These are phyloP conservation scores for Arachis monticola DNA, from an alignment of 331 rosid genomes.

Conservation along the genomic window DNA sequence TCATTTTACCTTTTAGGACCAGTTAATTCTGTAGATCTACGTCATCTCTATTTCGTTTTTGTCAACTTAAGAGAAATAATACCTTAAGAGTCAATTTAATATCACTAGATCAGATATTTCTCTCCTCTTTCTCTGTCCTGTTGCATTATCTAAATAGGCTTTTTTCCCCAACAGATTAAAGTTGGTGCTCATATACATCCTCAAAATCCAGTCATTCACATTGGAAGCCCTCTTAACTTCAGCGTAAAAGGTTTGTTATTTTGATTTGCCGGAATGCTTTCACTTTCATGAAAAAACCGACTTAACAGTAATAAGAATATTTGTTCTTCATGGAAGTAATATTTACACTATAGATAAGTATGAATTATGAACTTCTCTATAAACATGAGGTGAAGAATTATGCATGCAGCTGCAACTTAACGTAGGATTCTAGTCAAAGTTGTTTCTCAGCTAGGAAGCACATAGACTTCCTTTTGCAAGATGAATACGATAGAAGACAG, in stretches of 20 bases:
- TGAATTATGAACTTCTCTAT: slow-evolving; percentile 1
- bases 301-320: background rate
- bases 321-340: background rate
- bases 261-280: slow-evolving; percentile 22
- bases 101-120: background rate
- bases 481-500: background rate
- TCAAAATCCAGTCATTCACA: slow-evolving; percentile 75
- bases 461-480: background rate
- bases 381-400: background rate
- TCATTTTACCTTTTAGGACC: slow-evolving; percentile 14
- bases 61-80: background rate
- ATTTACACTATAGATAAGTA: background rate
- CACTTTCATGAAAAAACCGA: background rate
- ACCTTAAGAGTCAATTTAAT: background rate
- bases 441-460: background rate
- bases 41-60: background rate
- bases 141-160: slow-evolving; percentile 33
- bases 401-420: background rate
- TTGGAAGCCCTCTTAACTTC: slow-evolving; percentile 75
- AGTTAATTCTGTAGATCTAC: background rate
- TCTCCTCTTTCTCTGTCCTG: slow-evolving; percentile 6
- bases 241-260: slow-evolving; percentile 66
- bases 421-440: background rate
- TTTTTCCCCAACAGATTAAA: slow-evolving; percentile 58
- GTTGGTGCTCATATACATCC: slow-evolving; percentile 89